A percentile compares a stretch with the other conserved stretches of the same genome.
Conservation (phyloP, 1,284 basidiomycete genomes). For the Heterobasidion parviporum region DNA sequence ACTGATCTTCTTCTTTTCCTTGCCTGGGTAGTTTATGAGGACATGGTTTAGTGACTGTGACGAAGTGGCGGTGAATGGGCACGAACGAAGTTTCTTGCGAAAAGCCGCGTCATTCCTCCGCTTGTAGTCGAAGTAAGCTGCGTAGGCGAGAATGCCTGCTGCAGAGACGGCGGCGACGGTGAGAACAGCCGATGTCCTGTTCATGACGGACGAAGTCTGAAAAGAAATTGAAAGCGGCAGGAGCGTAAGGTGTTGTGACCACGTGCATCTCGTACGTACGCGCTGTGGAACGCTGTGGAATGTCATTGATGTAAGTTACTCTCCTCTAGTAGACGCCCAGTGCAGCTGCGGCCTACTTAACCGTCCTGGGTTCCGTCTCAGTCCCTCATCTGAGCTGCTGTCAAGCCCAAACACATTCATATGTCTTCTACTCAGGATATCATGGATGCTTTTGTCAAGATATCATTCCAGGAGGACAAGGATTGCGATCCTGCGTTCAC, state of each 20-base stretch:
- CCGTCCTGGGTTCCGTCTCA: too few relatives aligned
- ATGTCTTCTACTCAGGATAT: slow-evolving; percentile 9
- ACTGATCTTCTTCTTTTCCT: slow-evolving; percentile 84
- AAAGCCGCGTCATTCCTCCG: slow-evolving; percentile 84
- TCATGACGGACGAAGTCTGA: slow-evolving; percentile 20
- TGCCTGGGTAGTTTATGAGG: slow-evolving; percentile 43
- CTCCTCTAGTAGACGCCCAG: too few relatives aligned
- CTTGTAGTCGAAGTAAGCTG: slow-evolving; percentile 92
- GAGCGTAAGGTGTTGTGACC: neutral
- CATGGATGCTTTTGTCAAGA: slow-evolving; percentile 43
- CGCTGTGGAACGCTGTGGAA: too few relatives aligned
- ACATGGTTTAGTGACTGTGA: neutral
- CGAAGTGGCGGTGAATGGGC: slow-evolving; percentile 4
- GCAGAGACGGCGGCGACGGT: slow-evolving; percentile 65
- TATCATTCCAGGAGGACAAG: slow-evolving; percentile 33
- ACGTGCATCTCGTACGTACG: neutral
- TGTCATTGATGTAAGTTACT: too few relatives aligned
- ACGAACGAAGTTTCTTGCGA: slow-evolving; percentile 83
- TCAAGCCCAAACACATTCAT: too few relatives aligned
- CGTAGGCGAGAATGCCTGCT: slow-evolving; percentile 69
- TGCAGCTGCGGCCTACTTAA: too few relatives aligned
- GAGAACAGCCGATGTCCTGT: slow-evolving; percentile 25
- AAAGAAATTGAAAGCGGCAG: slow-evolving; percentile 4
- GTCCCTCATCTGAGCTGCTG: too few relatives aligned
- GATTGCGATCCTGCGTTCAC: slow-evolving; percentile 27